Percentiles rank a stretch among this genome's conserved stretches.
Evolutionary conservation across 768 basidiomycete species (phyloP).

Genomic region (Naganishia vishniacii): DNA sequence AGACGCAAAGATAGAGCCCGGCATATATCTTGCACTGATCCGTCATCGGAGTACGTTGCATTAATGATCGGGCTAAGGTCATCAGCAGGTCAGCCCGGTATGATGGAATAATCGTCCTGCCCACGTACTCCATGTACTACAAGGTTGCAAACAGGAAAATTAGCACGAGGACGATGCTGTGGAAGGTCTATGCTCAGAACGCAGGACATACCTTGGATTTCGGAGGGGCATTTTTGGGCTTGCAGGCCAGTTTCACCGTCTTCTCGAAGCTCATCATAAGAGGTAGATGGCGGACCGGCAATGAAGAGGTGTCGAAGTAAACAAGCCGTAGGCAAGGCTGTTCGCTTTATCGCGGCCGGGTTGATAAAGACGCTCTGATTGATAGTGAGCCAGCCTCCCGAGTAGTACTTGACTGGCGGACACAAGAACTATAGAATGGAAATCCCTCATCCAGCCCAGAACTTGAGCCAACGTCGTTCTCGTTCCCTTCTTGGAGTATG

Average conservation of each 20-base stretch:
- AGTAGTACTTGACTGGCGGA: no score
- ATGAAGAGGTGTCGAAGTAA: no score
- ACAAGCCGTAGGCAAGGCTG: no score
- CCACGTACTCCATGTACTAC: constrained; percentile 12
- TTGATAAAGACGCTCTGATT: no score
- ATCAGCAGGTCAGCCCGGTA: not conserved
- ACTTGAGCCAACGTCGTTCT: no score
- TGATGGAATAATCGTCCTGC: no score
- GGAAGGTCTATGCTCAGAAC: not conserved
- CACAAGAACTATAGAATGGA: no score
- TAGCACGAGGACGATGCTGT: not conserved
- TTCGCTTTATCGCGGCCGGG: no score
- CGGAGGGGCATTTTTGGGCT: constrained; percentile 90
- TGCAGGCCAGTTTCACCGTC: constrained; percentile 91
- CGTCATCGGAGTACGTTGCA: constrained; percentile 94
- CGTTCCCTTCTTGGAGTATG: no score
- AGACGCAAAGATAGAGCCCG: constrained; percentile 77
- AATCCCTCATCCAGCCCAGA: no score
- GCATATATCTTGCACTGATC: constrained; percentile 86
- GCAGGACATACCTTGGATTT: constrained; percentile 72
- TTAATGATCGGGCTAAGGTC: constrained; percentile 69
- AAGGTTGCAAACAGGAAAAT: not conserved
- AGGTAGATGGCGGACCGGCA: not conserved
- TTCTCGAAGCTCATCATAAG: constrained; percentile 51
- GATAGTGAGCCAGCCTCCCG: no score